Base-by-base conservation (phyloP, 179 eudicot species). In the Silene coronaria region DNA sequence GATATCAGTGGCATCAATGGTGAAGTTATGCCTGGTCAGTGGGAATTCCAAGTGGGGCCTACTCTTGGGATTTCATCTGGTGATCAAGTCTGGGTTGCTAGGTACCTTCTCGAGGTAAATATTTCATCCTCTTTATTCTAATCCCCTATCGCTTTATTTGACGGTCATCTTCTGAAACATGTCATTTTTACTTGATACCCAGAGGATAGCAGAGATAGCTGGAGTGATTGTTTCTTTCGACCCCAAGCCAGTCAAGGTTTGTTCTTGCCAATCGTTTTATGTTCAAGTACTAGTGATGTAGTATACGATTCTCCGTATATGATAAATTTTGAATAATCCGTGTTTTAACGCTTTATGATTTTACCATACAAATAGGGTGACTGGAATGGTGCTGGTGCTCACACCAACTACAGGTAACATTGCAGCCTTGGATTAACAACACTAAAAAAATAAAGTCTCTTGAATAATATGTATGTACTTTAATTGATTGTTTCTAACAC, bases 21-120 rank as follows among this genome's bases (percentile, higher is more conserved):
- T n/a, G 95, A 90, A 81, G 95, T 90, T 51, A 90, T 90, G 95
- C 95, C 95, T 1, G 91, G 91, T 63, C 95, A 90, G 93, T 89
- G 93, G 93, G 91, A 89, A 70, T 89, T 86, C 75, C 93, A 89
- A 86, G 89, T 87, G 46, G 93, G 93, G 0, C 93, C 91, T 36
- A 57, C 85, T 71, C 83, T 85, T 26, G 93, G 93, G 45, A 89
- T 89, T 73, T 85, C 87, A 27, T 85, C 91, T 32, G 88, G 85
- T 26, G 93, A 89, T 85, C 85, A 89, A 70, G 65, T 89, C 2
- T 89, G 93, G 93, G 82, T 86, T 67, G 88, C 93, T 73, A 86
- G 93, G 79, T 87, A 89, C 86, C 79, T 89, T 82, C 85, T 89
- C 5, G 93, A 89, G 91, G 93, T 89, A 80, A 59, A 3, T 10